Evolutionary conservation across 768 basidiomycete genomes (phyloP).

Genomic region (Russula vinacea): DNA sequence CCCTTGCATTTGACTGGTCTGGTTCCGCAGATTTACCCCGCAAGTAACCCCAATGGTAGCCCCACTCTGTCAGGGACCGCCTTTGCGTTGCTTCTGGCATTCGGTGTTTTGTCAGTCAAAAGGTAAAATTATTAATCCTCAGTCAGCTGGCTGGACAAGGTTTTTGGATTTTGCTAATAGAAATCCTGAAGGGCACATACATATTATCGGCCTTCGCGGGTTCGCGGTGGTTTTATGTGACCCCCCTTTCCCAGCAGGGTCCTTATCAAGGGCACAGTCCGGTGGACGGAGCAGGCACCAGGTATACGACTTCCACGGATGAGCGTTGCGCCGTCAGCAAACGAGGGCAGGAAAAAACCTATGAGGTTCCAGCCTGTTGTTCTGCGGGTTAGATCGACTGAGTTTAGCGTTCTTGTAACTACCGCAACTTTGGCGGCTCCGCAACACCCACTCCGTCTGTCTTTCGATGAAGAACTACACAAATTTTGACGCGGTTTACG

Average conservation of each 20-base stretch:
- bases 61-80: constrained; percentile 43
- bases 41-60: constrained; percentile 35
- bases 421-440: constrained; percentile 40
- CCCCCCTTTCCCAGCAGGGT: constrained; percentile 31
- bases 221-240: background rate
- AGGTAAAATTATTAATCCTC: constrained; percentile 42
- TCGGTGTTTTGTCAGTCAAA: constrained; percentile 42
- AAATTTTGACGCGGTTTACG: constrained; percentile 42
- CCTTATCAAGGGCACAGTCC: constrained; percentile 36
- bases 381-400: background rate
- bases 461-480: constrained; percentile 34
- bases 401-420: constrained; percentile 30
- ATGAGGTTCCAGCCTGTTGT: constrained; percentile 27
- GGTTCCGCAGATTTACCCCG: constrained; percentile 43
- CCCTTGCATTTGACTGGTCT: constrained; percentile 1
- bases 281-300: constrained; percentile 34
- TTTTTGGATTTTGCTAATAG: constrained; percentile 35
- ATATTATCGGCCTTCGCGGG: constrained; percentile 15
- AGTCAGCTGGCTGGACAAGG: background rate
- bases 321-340: constrained; percentile 34
- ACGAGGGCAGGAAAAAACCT: constrained; percentile 8
- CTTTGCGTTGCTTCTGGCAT: constrained; percentile 45
- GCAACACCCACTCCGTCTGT: constrained; percentile 40
- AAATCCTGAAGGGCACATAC: constrained; percentile 39
- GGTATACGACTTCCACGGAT: constrained; percentile 40